Evolutionary conservation across 202 grass and related monocot species (phyloP).

Genomic region (Schoenoplectus triqueter): DNA sequence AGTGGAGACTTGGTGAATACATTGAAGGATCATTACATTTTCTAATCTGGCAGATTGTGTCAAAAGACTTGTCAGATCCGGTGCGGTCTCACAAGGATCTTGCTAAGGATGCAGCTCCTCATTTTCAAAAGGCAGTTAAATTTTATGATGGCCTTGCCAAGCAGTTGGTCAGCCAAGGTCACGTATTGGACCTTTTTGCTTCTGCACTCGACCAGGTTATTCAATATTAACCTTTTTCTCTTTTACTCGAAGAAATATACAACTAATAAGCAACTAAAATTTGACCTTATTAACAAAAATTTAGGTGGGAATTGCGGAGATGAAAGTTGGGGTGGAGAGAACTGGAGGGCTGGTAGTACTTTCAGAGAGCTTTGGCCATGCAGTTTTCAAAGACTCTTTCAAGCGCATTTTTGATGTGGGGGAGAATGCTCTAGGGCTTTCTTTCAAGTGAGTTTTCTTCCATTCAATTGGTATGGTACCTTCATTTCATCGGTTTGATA

Average conservation of each 20-base stretch:
- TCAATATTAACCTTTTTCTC: slow-evolving; percentile 29
- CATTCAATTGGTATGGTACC: not conserved
- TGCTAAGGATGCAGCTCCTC: slow-evolving; percentile 88
- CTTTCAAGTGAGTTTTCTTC: slow-evolving; percentile 85
- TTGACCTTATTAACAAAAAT: slow-evolving; percentile 19
- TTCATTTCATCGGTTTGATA: slow-evolving; percentile 4
- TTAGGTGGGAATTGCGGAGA: slow-evolving; percentile 94
- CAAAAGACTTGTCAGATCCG: slow-evolving; percentile 94
- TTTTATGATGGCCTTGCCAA: slow-evolving; percentile 93
- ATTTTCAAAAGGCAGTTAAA: slow-evolving; percentile 96
- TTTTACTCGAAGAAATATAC: slow-evolving; percentile 30
- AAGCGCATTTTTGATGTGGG: slow-evolving; percentile 89
- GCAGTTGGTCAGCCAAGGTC: slow-evolving; percentile 90
- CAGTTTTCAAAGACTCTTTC: slow-evolving; percentile 98
- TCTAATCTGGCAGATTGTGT: slow-evolving; percentile 75
- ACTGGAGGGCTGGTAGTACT: slow-evolving; percentile 97
- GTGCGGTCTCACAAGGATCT: slow-evolving; percentile 98
- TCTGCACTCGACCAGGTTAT: slow-evolving; percentile 99
- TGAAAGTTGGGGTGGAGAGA: slow-evolving; percentile 98
- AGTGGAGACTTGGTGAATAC: not conserved
- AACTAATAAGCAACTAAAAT: not conserved
- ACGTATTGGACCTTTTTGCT: slow-evolving; percentile 94
- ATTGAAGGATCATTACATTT: not conserved
- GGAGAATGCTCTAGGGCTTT: slow-evolving; percentile 83
- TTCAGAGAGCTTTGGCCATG: slow-evolving; percentile 97